Conservation (phyloP, 768 basidiomycete genomes). For the Jaapia argillacea region DNA sequence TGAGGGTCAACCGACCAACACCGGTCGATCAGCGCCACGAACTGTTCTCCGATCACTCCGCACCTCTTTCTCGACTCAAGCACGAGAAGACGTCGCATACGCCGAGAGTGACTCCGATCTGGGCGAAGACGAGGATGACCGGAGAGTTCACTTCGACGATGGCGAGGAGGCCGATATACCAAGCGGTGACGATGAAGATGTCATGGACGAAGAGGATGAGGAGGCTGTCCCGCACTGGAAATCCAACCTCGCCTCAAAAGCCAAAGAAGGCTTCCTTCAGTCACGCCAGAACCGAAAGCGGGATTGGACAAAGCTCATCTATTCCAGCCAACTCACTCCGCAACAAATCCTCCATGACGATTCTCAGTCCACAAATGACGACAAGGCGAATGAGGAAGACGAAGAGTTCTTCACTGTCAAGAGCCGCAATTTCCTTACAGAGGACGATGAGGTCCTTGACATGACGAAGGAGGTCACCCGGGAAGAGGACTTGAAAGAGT, state of each 20-base stretch:
- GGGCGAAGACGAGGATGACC: slow-evolving; percentile 31
- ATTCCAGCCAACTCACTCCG: slow-evolving; percentile 58
- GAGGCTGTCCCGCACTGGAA: slow-evolving; percentile 69
- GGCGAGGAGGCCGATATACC: slow-evolving; percentile 38
- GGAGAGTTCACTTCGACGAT: slow-evolving; percentile 33
- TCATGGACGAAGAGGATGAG: slow-evolving; percentile 26
- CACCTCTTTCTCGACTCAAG: slow-evolving; percentile 23
- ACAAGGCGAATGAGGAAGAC: slow-evolving; percentile 31
- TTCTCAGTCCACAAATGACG: slow-evolving; percentile 7
- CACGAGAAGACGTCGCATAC: slow-evolving; percentile 42
- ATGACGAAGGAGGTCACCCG: slow-evolving; percentile 54
- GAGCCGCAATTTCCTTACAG: slow-evolving; percentile 19
- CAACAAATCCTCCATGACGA: slow-evolving; percentile 49
- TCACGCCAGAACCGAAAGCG: slow-evolving; percentile 31
- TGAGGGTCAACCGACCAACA: slow-evolving; percentile 20
- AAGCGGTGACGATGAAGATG: slow-evolving; percentile 32
- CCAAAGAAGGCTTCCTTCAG: slow-evolving; percentile 33
- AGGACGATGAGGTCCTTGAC: slow-evolving; percentile 50
- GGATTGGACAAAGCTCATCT: slow-evolving; percentile 84
- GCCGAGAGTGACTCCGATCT: slow-evolving; percentile 75
- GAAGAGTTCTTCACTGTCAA: slow-evolving; percentile 73
- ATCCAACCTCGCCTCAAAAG: slow-evolving; percentile 41
- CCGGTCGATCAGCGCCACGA: slow-evolving; percentile 42
- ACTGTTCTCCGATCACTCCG: slow-evolving; percentile 28
- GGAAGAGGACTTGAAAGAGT: slow-evolving; percentile 47